Evolutionary conservation across 768 basidiomycete species (phyloP).

Genomic region (Termitomyces sp.): DNA sequence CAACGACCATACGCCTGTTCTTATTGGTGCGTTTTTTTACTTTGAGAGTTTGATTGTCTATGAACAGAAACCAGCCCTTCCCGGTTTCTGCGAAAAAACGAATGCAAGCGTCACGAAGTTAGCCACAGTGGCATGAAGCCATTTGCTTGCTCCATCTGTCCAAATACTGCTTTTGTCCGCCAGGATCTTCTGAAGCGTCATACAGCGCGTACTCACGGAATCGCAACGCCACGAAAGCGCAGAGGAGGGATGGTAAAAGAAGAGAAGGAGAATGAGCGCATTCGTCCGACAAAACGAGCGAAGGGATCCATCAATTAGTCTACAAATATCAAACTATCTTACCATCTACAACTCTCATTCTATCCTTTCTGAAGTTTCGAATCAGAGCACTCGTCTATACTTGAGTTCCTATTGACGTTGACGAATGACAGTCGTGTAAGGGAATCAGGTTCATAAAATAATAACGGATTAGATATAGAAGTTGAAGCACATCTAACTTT

Average conservation of each 20-base stretch:
- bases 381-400: background rate
- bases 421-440: background rate
- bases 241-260: slow-evolving; percentile 1
- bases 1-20: slow-evolving; percentile 60
- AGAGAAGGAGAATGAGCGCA: slow-evolving; percentile 1
- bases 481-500: background rate
- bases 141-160: slow-evolving; percentile 52
- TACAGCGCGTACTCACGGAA: slow-evolving; percentile 48
- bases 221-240: slow-evolving; percentile 24
- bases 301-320: slow-evolving; percentile 1
- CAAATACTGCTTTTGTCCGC: slow-evolving; percentile 52
- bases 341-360: background rate
- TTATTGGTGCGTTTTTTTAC: slow-evolving; percentile 46
- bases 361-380: background rate
- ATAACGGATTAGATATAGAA: background rate
- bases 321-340: background rate
- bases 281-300: slow-evolving; percentile 2
- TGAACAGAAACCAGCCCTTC: slow-evolving; percentile 36
- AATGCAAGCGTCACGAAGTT: slow-evolving; percentile 70
- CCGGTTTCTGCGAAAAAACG: slow-evolving; percentile 68
- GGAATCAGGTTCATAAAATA: background rate
- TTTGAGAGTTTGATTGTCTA: background rate
- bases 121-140: slow-evolving; percentile 57
- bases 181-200: slow-evolving; percentile 68
- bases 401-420: background rate